Conservation (phyloP, 352 stramenopile genomes). For the Blastocystis sp. region DNA sequence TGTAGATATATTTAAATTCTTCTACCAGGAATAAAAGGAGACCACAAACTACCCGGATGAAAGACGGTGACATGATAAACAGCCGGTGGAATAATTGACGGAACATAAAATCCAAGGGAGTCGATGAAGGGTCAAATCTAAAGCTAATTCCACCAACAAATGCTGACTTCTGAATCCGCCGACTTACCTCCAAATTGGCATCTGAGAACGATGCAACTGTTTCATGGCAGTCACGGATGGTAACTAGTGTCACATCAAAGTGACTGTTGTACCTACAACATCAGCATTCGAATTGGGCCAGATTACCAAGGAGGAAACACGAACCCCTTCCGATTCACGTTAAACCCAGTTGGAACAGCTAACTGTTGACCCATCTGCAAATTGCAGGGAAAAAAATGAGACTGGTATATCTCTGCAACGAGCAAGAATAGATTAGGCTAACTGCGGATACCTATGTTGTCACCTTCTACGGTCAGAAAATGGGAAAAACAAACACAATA, state of each 20-base stretch:
- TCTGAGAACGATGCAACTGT: conserved; percentile 15
- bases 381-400: not conserved
- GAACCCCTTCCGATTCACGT: conserved; percentile 13
- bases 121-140: conserved; percentile 48
- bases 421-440: too few species aligned
- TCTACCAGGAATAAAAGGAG: not conserved
- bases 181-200: conserved; percentile 29
- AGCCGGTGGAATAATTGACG: conserved; percentile 45
- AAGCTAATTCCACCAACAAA: not conserved
- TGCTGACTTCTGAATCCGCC: conserved; percentile 44
- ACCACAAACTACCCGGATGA: not conserved
- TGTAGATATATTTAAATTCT: conserved; percentile 17
- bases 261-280: conserved; percentile 36
- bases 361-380: conserved; percentile 52
- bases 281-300: not conserved
- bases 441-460: too few species aligned
- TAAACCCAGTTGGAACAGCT: conserved; percentile 45
- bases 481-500: too few species aligned
- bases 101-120: conserved; percentile 56
- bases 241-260: conserved; percentile 27
- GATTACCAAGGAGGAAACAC: conserved; percentile 17
- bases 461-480: too few species aligned
- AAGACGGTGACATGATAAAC: conserved; percentile 42
- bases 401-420: not conserved
- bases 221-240: not conserved